Evolutionary conservation across 768 basidiomycete species (phyloP).

Genomic region (Rhodotorula graminis): DNA sequence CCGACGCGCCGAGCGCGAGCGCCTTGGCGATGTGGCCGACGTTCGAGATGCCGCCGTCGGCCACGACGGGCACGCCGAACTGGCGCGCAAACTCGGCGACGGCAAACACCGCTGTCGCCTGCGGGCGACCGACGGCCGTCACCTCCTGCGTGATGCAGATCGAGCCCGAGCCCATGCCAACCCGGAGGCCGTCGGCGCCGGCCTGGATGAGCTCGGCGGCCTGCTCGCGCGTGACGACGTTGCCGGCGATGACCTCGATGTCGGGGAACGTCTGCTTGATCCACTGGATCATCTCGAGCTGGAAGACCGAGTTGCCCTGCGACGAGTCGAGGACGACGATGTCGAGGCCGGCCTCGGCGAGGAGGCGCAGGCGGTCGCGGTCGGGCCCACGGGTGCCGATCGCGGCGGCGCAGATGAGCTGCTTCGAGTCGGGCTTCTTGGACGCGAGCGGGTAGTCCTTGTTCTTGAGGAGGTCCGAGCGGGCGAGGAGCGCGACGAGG

Average conservation of each 20-base stretch:
- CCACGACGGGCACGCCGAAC: slow-evolving; percentile 94
- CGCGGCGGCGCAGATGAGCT: slow-evolving; percentile 92
- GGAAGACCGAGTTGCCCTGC: slow-evolving; percentile 91
- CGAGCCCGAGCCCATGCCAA: slow-evolving; percentile 97
- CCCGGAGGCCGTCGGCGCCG: slow-evolving; percentile 88
- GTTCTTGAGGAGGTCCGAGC: slow-evolving; percentile 95
- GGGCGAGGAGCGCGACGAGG: slow-evolving; percentile 79
- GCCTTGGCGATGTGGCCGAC: slow-evolving; percentile 98
- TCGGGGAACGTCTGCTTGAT: slow-evolving; percentile 79
- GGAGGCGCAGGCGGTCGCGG: slow-evolving; percentile 71
- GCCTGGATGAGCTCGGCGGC: slow-evolving; percentile 88
- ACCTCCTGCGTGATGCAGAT: slow-evolving; percentile 99
- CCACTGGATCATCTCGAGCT: slow-evolving; percentile 90
- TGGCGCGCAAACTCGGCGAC: slow-evolving; percentile 87
- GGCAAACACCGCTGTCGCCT: slow-evolving; percentile 95
- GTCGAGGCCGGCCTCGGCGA: slow-evolving; percentile 91
- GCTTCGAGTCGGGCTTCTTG: slow-evolving; percentile 84
- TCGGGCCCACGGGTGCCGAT: slow-evolving; percentile 89
- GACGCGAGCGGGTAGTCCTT: slow-evolving; percentile 92
- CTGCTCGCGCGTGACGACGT: slow-evolving; percentile 96
- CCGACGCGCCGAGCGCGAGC: slow-evolving; percentile 82
- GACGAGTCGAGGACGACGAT: slow-evolving; percentile 92
- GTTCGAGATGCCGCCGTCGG: slow-evolving; percentile 91
- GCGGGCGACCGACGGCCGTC: slow-evolving; percentile 97
- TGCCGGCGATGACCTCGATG: slow-evolving; percentile 91